phyloP scores from a whole-genome alignment of 2,329 filamentous ascomycete genomes.

The Emericellopsis atlantica region DNA sequence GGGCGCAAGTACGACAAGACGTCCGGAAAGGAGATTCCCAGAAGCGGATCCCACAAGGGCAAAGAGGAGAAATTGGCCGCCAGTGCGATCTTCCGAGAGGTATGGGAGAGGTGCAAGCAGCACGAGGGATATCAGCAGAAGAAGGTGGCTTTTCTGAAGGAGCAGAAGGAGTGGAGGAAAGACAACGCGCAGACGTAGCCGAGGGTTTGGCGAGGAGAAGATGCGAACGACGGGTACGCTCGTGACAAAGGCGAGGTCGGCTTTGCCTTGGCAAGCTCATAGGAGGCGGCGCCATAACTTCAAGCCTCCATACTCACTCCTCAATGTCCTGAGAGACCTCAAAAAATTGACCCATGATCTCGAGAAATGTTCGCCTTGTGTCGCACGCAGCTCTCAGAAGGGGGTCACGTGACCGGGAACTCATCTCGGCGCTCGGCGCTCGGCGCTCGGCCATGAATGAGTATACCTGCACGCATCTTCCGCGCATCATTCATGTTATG shows the following conservation, averaged over 20 bases:
- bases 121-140: conserved; percentile 8
- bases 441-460: not conserved
- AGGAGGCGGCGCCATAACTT: no score
- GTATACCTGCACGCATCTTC: not conserved
- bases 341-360: no score
- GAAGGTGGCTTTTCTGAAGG: conserved; percentile 7
- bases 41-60: conserved; percentile 6
- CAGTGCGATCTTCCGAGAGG: conserved; percentile 7
- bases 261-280: no score
- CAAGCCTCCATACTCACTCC: no score
- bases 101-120: conserved; percentile 9
- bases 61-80: conserved; percentile 9
- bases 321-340: no score
- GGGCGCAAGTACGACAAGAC: conserved; percentile 36
- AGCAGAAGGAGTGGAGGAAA: conserved; percentile 5
- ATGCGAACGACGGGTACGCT: no score
- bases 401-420: not conserved
- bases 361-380: no score
- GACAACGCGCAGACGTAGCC: no score
- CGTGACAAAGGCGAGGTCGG: no score
- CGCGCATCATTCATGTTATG: not conserved
- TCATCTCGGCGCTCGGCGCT: not conserved
- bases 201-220: no score
- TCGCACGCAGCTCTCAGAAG: no score
- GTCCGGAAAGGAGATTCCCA: conserved; percentile 5